Percentiles rank a stretch among this genome's conserved stretches.
These are phyloP conservation scores for Arctium minus DNA, from an alignment of 129 eudicot species.

Conservation along the genomic window DNA sequence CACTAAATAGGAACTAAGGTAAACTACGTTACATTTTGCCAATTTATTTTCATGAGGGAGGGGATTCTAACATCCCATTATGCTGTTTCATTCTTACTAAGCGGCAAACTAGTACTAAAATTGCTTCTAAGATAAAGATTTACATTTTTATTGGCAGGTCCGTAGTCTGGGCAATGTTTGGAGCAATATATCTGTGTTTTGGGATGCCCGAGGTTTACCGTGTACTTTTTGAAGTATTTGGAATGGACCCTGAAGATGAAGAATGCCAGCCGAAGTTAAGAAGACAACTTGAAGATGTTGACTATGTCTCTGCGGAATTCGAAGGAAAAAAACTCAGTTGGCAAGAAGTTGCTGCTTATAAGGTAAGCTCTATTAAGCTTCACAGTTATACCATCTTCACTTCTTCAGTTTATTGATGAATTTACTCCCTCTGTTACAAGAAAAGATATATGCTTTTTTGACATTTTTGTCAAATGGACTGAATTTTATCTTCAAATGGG, in stretches of 20 bases:
- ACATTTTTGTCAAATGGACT: neutral
- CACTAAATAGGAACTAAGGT: neutral
- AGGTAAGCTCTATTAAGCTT: conserved; percentile 41
- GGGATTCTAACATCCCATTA: neutral
- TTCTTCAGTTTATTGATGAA: neutral
- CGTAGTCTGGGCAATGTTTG: conserved; percentile 95
- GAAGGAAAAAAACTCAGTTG: conserved; percentile 82
- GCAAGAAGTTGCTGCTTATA: conserved; percentile 96
- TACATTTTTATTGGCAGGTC: conserved; percentile 48
- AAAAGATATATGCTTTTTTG: neutral
- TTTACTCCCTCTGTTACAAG: neutral
- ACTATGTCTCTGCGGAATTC: conserved; percentile 93
- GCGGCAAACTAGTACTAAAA: neutral
- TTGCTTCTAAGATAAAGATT: neutral
- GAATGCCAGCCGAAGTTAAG: conserved; percentile 89
- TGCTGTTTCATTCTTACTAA: neutral
- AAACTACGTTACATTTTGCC: neutral
- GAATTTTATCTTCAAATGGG: neutral
- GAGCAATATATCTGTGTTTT: conserved; percentile 90
- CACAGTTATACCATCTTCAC: neutral
- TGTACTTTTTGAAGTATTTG: conserved; percentile 96
- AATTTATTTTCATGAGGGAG: no score
- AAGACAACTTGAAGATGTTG: conserved; percentile 97
- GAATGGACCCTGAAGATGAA: conserved; percentile 98
- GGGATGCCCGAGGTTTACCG: conserved; percentile 99